Percentiles rank a stretch among this genome's conserved stretches.
These are phyloP conservation scores for Plantago major DNA, from an alignment of 257 asterid genomes.

Conservation along the genomic window DNA sequence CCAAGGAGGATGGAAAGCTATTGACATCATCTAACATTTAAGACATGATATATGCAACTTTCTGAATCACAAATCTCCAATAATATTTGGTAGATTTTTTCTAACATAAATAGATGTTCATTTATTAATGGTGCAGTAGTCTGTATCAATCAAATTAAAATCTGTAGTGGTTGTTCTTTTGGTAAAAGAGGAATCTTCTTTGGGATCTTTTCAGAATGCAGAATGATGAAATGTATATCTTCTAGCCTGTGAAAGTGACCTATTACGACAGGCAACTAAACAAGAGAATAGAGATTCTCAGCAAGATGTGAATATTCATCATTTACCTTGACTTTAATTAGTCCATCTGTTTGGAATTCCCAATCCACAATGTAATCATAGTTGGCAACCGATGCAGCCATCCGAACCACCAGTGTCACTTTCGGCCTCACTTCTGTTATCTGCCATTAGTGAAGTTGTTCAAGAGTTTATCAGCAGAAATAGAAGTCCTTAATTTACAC, in stretches of 20 bases:
- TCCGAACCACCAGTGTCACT: constrained; percentile 88
- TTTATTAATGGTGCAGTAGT: too few species aligned
- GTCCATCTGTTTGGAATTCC: constrained; percentile 95
- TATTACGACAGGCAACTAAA: constrained; percentile 13
- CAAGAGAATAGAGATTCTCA: constrained; percentile 1
- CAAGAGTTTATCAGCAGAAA: background rate
- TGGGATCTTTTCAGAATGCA: constrained; percentile 19
- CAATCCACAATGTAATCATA: constrained; percentile 92
- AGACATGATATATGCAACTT: too few species aligned
- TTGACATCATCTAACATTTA: background rate
- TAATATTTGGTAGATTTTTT: background rate
- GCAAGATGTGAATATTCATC: background rate
- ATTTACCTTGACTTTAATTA: constrained; percentile 66
- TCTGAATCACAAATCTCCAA: too few species aligned
- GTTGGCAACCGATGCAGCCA: constrained; percentile 96
- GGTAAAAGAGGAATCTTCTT: constrained; percentile 16
- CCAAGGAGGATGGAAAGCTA: constrained; percentile 11
- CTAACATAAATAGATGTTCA: too few species aligned
- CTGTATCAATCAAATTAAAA: too few species aligned
- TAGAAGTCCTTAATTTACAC: too few species aligned
- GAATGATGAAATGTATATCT: constrained; percentile 4
- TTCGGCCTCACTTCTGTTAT: constrained; percentile 89
- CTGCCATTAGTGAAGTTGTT: constrained; percentile 28
- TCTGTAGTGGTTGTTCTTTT: background rate
- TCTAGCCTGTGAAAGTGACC: constrained; percentile 22